Evolutionary conservation across 345 rosid species (phyloP), one percentile per base, ranked within the genome.

Genomic region (Euclidium syriacum): DNA sequence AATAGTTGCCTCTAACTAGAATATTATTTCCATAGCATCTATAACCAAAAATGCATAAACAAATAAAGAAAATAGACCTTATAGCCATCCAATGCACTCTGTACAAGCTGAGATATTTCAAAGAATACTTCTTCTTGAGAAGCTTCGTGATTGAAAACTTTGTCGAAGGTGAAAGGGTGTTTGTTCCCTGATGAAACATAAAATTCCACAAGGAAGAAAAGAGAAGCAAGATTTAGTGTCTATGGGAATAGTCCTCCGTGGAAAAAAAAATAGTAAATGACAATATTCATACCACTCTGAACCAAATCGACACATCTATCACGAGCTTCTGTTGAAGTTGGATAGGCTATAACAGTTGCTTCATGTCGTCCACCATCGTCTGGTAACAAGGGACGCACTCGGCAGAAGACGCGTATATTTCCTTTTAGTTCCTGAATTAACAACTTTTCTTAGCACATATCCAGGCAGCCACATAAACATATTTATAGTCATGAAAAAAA

Each of bases 361-460:
- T 84, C 96, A 4, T 62, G 16, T 30, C 73, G 80, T 34, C 19
- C 75, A 39, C 84, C 76, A 53, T 88, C 96, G 58, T 88, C 94
- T 0, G 88, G 86, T 55, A 85, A 70, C 49, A 75, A 19, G 44
- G 96, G 96, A 5, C 96, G 88, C 16, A 88, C 96, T 57, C 96
- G 80, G 52, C 96, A 88, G 58, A 88, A 88, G 0, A 88, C 96
- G 16, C 96, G 82, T 40, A 88, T 88, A 40, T 88, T 88, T 14
- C 96, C 96, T 81, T 88, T 88, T 11, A 88, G 58, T 77, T 88
- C 96, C 96, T 88, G 65, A 17, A 33, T 23, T 19, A 43, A 24
- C 55, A 29, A 14, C 4, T 56, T 8, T 12, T 36, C 12, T 38
- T 47, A 36, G 60, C 23, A 5, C 30, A 68, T 11, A 41, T 8